Evolutionary conservation across 1,284 basidiomycete species (phyloP).

Genomic region (Golubevia sp.): DNA sequence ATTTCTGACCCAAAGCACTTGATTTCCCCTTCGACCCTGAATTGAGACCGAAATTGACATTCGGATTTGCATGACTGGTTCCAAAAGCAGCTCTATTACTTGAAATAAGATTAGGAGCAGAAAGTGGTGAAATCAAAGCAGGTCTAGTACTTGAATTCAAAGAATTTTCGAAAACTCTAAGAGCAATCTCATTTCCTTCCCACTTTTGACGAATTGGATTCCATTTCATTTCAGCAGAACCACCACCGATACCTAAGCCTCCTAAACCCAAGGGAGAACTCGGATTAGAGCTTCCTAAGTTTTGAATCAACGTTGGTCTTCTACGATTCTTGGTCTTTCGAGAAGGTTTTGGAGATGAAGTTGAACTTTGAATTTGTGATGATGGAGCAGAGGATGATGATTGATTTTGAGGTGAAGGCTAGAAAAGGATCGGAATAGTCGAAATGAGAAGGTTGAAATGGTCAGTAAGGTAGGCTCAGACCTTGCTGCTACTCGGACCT

Average conservation of each 20-base stretch:
- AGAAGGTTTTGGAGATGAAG: not conserved
- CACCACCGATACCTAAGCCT: slow-evolving; percentile 18
- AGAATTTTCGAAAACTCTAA: slow-evolving; percentile 85
- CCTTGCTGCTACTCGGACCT: not conserved
- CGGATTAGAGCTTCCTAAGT: slow-evolving; percentile 28
- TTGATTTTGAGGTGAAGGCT: not conserved
- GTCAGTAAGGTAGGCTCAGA: not conserved
- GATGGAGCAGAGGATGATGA: not conserved
- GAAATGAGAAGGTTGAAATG: not conserved
- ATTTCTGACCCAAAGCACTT: too few relatives aligned
- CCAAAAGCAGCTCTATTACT: too few relatives aligned
- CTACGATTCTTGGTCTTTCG: not conserved
- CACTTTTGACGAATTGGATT: slow-evolving; percentile 84
- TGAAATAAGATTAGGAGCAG: too few relatives aligned
- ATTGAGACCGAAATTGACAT: too few relatives aligned
- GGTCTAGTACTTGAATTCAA: slow-evolving; percentile 84
- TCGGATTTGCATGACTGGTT: too few relatives aligned
- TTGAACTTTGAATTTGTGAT: not conserved
- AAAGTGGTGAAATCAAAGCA: slow-evolving; percentile 72
- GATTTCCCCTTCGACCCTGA: too few relatives aligned
- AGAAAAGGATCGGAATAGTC: not conserved
- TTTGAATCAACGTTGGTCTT: slow-evolving; percentile 34
- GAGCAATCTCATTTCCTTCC: slow-evolving; percentile 91
- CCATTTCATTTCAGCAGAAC: slow-evolving; percentile 84
- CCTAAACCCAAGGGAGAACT: not conserved